Evolutionary conservation across 2,329 filamentous ascomycete genomes (phyloP).

Genomic region (Hypoxylon sp.): DNA sequence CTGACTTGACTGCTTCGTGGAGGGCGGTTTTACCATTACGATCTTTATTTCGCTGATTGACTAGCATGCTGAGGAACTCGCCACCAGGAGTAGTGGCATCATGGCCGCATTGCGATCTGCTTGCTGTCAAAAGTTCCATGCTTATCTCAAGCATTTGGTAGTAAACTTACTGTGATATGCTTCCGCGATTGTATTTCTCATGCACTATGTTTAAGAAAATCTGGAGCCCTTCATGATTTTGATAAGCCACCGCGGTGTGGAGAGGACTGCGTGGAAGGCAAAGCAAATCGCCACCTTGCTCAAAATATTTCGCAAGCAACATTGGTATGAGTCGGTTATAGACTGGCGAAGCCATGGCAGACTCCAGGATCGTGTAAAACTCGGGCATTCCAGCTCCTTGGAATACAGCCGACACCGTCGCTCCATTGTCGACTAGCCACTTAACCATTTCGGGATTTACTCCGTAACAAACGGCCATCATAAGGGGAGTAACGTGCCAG

Average conservation of each 20-base stretch:
- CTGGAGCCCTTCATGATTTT: background rate
- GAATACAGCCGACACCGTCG: background rate
- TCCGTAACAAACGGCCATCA: conserved; percentile 3
- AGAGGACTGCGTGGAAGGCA: background rate
- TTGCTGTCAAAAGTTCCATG: background rate
- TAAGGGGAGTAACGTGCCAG: conserved; percentile 12
- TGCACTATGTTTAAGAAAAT: background rate
- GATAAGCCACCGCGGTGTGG: background rate
- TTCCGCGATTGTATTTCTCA: background rate
- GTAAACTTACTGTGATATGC: background rate
- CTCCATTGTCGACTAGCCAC: conserved; percentile 1
- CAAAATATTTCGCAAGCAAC: background rate
- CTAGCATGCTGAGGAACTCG: background rate
- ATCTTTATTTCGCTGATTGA: conserved; percentile 1
- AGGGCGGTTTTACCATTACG: background rate
- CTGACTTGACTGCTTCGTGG: background rate
- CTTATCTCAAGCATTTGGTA: background rate
- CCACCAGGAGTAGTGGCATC: background rate
- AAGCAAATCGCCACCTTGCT: background rate
- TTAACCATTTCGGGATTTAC: conserved; percentile 5
- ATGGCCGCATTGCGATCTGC: background rate
- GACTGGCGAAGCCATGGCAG: background rate
- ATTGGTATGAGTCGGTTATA: background rate
- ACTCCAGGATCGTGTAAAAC: background rate
- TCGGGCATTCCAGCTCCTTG: background rate